Evolutionary conservation across 2,329 filamentous ascomycete genomes (phyloP), one percentile per base, ranked within the genome.

Genomic region (Neopestalotiopsis sp.): DNA sequence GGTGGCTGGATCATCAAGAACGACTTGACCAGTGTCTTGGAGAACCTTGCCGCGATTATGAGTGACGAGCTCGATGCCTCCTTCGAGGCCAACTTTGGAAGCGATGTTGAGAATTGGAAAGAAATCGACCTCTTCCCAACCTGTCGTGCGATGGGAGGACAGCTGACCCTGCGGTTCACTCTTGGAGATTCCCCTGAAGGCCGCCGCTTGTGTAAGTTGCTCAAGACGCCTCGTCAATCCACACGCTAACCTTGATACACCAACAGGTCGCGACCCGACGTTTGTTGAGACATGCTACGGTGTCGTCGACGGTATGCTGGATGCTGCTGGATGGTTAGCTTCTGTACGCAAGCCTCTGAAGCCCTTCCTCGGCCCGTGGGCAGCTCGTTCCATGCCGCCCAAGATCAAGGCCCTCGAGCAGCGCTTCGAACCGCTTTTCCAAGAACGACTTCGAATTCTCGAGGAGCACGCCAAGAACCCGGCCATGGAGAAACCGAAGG

Each of bases 71-170:
- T 82, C 2, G 70, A 71, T 4, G 58, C 72, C 7, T 78, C 79
- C 0, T 78, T 82, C 68, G 79, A 82, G 40, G 73, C 76, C 17
- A 70, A 74, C 17, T 78, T 82, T n/a, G 80, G 79, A 0, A 76
- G 68, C 1, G 76, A 81, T 24, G 75, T 74, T 0, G 74, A 76
- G 13, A 72, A 75, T 4, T 82, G 80, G 80, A 77, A 73, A 38
- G 77, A 80, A 34, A 68, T 82, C 34, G 71, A 80, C 3, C 72
- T 82, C 0, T 70, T 74, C 2, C 65, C 73, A 0, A 69, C 74
- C 0, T 61, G 78, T 17, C 73, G 75, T 13, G 74, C 75, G 59
- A 72, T 82, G 45, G 74, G 78, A 10, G 75, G 76, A 1, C 80
- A 71, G 6, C 70, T 70, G 13, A 72, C 73, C 5, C 68, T 71